Base-by-base conservation (phyloP, 306 rosid genomes). In the Glycyrrhiza uralensis region DNA sequence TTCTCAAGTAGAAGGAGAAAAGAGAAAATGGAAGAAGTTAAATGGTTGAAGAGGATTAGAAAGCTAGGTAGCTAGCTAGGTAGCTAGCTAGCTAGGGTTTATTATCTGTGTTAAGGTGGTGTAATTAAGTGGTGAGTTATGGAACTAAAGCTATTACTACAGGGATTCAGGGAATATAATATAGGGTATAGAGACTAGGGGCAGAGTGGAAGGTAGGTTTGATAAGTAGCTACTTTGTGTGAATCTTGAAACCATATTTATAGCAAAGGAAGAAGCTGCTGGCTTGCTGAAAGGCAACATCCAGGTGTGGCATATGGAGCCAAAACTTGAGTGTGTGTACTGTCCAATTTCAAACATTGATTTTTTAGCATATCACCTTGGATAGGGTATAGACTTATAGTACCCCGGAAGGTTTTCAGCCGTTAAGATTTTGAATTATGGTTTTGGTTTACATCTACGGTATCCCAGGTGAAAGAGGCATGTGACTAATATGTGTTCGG, bases 61-160 rank as follows among this genome's bases (percentile, higher is more conserved):
- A n/a, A n/a, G n/a, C n/a, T n/a, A n/a, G n/a, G n/a, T n/a, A n/a
- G n/a, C n/a, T n/a, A n/a, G n/a, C n/a, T n/a, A n/a, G n/a, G n/a
- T n/a, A n/a, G n/a, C n/a, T n/a, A 66, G 54, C 71, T 61, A 79
- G 79, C 73, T 73, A 76, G 78, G 79, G 78, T 62, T 61, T 78
- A 22, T 36, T 78, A 49, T 64, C 77, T 59, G n/a, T n/a, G n/a
- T n/a, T n/a, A n/a, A n/a, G n/a, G n/a, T n/a, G n/a, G 6, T 22
- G 8, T 39, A 32, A 7, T 67, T 52, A 18, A 18, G 57, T 44
- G 57, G 30, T 36, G 45, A 20, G 50, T 38, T 56, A 2, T 61
- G 77, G 24, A 23, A 24, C 6, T 42, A 11, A 68, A 58, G 7
- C 10, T 69, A 13, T 35, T 22, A 47, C 10, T 14, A n/a, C n/a